Evolutionary conservation across 1,284 basidiomycete species (phyloP).

Genomic region (Gomphus sp.): DNA sequence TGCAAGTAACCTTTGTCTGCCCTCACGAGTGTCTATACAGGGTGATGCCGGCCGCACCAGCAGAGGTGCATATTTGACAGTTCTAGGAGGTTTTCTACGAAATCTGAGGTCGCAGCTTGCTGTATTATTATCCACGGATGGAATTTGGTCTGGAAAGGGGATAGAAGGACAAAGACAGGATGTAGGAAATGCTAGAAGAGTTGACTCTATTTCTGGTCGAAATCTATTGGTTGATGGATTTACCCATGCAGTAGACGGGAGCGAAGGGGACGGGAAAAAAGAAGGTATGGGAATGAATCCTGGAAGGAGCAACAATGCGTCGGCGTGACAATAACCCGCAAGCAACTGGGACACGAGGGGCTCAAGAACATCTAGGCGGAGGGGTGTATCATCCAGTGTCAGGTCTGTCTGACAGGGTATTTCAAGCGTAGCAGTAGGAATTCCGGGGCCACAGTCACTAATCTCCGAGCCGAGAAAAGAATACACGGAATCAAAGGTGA

Average conservation of each 20-base stretch:
- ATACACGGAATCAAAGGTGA: slow-evolving; percentile 76
- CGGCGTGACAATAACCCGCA: slow-evolving; percentile 61
- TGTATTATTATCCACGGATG: slow-evolving; percentile 11
- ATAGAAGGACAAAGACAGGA: slow-evolving; percentile 29
- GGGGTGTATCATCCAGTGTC: slow-evolving; percentile 35
- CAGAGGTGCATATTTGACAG: slow-evolving; percentile 47
- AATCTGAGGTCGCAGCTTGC: not conserved
- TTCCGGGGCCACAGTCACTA: not conserved
- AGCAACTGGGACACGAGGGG: slow-evolving; percentile 56
- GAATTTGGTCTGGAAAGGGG: slow-evolving; percentile 11
- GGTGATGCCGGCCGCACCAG: slow-evolving; percentile 47
- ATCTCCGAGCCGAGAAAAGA: slow-evolving; percentile 48
- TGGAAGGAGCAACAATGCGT: slow-evolving; percentile 60
- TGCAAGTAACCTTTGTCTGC: slow-evolving; percentile 42
- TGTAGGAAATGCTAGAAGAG: slow-evolving; percentile 24
- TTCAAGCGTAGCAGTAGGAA: not conserved
- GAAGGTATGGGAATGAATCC: slow-evolving; percentile 70
- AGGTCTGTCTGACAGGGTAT: not conserved
- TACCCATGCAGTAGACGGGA: slow-evolving; percentile 61
- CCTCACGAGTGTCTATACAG: slow-evolving; percentile 39
- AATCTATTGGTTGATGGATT: slow-evolving; percentile 37
- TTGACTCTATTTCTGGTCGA: slow-evolving; percentile 31
- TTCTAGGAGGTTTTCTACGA: slow-evolving; percentile 25
- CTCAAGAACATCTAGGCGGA: slow-evolving; percentile 37
- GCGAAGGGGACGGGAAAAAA: slow-evolving; percentile 39